phyloP scores from a whole-genome alignment of 192 early-diverging fungal species.

The Allomyces arbusculus region DNA sequence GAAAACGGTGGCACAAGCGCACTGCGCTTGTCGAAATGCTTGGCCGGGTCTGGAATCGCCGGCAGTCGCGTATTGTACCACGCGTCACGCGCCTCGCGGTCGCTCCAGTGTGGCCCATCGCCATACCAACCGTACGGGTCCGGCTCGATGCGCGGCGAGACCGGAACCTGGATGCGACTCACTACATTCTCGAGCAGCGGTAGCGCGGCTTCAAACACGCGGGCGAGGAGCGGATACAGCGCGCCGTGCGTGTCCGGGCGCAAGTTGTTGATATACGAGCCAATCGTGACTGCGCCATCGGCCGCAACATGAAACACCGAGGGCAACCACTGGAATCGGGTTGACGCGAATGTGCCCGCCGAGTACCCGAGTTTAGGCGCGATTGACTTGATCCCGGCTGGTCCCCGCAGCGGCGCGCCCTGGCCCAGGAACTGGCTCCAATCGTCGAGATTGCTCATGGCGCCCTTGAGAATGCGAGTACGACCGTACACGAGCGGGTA shows the following conservation, averaged over 20 bases:
- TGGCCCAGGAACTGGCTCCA: slow-evolving; percentile 3
- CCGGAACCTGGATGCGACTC: not conserved
- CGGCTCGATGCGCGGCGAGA: not conserved
- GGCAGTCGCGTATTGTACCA: no score
- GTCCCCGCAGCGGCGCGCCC: not conserved
- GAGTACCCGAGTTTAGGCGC: no score
- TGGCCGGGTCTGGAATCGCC: no score
- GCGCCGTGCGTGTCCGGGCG: slow-evolving; percentile 25
- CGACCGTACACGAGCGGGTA: slow-evolving; percentile 15
- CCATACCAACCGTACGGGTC: not conserved
- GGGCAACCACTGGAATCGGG: slow-evolving; percentile 40
- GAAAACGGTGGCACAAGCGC: no score
- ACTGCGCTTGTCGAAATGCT: no score
- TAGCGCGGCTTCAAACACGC: slow-evolving; percentile 29
- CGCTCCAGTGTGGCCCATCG: no score
- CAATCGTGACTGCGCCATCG: slow-evolving; percentile 19
- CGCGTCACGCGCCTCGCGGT: no score
- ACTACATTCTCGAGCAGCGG: slow-evolving; percentile 40
- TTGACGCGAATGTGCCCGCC: not conserved
- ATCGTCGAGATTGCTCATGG: slow-evolving; percentile 2
- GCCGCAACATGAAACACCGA: slow-evolving; percentile 30
- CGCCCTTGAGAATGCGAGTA: not conserved
- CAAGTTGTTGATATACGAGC: slow-evolving; percentile 59
- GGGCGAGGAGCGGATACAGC: slow-evolving; percentile 27
- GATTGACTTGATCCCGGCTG: not conserved